Evolutionary conservation across 257 asterid species (phyloP), one percentile per base, ranked within the genome.

Genomic region (Orobanche coerulescens): DNA sequence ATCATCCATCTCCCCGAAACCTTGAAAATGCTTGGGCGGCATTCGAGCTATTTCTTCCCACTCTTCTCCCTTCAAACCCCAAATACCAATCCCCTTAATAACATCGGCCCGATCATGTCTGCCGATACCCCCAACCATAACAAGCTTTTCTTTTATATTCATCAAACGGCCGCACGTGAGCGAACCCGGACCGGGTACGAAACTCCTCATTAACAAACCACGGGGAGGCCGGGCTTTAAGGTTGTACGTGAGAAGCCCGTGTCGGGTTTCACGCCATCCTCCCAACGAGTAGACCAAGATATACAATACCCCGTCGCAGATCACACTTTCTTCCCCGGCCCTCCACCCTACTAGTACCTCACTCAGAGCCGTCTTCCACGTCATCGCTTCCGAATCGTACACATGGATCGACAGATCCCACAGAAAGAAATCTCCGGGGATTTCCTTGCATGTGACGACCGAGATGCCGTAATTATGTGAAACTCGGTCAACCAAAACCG

Each of bases 41-140:
- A 92, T 82, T 9, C 95, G 82, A 0, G 85, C 78, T 9, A 88
- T 73, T 63, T 88, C 94, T 56, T 78, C 83, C 95, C 95, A 92
- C 37, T 75, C 87, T 33, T 73, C 73, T 52, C 95, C 96, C 4
- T 74, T 73, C 44, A 92, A 70, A 42, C 40, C 61, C 98, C 97
- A 92, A 28, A 92, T 77, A 12, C 98, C 95, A 10, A 92, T 92
- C 63, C 98, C 98, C 66, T 86, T 88, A 5, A 92, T 88, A 43
- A 92, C 80, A 67, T 79, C 97, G 0, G 86, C 80, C 3, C 95
- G 85, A 25, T 88, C 96, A 3, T 56, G 83, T 64, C 79, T 92
- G 66, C 96, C 95, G 0, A 88, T 82, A 2, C 98, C 98, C 31
- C 98, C 98, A 8, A 92, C 97, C 94, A 92, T 81, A 30, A 92